Evolutionary conservation across 768 basidiomycete genomes (phyloP), one percentile per base, ranked within the genome.

Genomic region (Pleurotus citrinopileatus): DNA sequence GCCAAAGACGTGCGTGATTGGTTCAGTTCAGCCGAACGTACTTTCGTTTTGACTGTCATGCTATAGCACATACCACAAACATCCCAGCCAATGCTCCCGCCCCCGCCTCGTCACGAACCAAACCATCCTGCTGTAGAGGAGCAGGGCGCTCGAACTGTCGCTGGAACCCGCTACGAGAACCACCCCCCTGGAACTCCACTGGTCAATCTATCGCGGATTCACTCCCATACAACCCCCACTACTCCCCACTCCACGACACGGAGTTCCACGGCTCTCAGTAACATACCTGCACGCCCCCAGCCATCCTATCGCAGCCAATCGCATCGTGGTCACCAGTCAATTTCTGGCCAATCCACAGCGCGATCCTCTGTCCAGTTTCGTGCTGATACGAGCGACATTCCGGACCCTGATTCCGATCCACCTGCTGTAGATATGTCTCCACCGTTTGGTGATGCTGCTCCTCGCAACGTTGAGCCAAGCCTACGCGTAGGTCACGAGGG

Each of bases 1-100:
- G 89, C 89, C 4, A 69, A 65, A 69, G 76, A 89, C 59, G 89
- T 89, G 67, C 53, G 83, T 70, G 28, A 32, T 19, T 50, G 17
- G 48, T 19, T 3, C 25, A 8, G 50, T 19, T 2, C 25, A 3
- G 9, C 23, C 25, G 43, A 13, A 1, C 26, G 6, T 27, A 29
- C 27, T 22, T 23, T 9, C 13, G 4, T 38, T 25, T 22, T 52
- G 23, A 48, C 53, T 45, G 46, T 55, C 32, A 3, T 3, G 13
- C 23, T 13, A 9, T 32, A 73, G 71, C 61, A 70, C 48, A 59
- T 67, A 17, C 46, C 59, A 2, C 62, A 66, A 56, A 57, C 60
- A 5, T 58, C 62, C 1, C 65, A 63, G 40, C 70, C 71, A 6
- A 58, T 61, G 19, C 58, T 67, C 47, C 65, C 63, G 5, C 56